A percentile compares a stretch with the other conserved stretches of the same genome.
phyloP scores from a whole-genome alignment of 2,329 filamentous ascomycete genomes.

The Ploettnerulaceae sp. region DNA sequence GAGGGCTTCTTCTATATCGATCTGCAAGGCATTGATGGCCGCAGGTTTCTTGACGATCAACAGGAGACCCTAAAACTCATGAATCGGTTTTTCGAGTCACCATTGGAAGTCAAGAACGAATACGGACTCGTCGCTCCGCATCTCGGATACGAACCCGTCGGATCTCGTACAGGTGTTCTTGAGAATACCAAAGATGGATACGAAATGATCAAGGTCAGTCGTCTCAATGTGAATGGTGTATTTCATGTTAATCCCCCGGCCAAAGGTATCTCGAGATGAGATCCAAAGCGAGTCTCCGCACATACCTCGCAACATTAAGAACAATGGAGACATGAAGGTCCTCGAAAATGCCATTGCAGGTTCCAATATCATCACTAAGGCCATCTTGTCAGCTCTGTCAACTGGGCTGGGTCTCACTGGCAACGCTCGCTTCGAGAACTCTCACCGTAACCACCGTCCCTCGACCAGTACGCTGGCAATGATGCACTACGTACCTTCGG shows the following conservation, averaged over 20 bases:
- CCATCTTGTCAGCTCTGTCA: constrained; percentile 36
- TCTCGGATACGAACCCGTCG: constrained; percentile 49
- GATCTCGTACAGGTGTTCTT: constrained; percentile 44
- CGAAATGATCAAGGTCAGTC: constrained; percentile 46
- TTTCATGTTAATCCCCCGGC: not conserved
- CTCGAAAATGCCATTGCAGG: constrained; percentile 46
- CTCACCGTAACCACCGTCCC: constrained; percentile 46
- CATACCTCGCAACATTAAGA: constrained; percentile 45
- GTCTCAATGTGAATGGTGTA: not conserved
- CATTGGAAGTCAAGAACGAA: constrained; percentile 52
- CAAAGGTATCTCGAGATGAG: constrained; percentile 46
- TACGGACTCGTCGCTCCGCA: constrained; percentile 49
- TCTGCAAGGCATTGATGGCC: constrained; percentile 48
- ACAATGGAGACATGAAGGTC: constrained; percentile 43
- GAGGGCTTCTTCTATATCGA: constrained; percentile 55
- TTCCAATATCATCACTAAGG: constrained; percentile 47
- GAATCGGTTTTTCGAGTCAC: constrained; percentile 50
- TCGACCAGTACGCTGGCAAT: constrained; percentile 48
- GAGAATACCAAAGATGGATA: constrained; percentile 47
- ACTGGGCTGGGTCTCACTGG: constrained; percentile 43
- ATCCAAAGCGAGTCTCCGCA: constrained; percentile 44
- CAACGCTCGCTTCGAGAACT: constrained; percentile 44
- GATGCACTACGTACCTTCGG: constrained; percentile 49
- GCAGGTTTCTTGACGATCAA: constrained; percentile 47
- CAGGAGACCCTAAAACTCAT: constrained; percentile 49